phyloP scores from a whole-genome alignment of 1,139 yeast species.

The Hanseniaspora gamundiae region DNA sequence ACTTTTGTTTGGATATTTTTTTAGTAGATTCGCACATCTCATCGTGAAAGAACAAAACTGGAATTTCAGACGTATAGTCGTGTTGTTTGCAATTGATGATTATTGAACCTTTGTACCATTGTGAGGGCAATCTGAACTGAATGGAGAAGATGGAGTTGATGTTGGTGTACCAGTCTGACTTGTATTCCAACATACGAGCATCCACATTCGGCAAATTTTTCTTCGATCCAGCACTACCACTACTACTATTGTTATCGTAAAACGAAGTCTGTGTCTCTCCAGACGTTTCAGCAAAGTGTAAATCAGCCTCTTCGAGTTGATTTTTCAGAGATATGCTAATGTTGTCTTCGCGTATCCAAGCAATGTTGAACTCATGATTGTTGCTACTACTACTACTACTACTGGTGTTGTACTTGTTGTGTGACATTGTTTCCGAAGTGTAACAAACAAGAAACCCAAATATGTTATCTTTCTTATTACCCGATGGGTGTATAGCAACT shows the following conservation, averaged over 20 bases:
- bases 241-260: neutral
- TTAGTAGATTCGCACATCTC: conserved; percentile 69
- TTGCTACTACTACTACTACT: neutral
- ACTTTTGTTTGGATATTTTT: conserved; percentile 40
- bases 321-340: neutral
- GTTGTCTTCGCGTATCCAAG: conserved; percentile 2
- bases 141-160: conserved; percentile 45
- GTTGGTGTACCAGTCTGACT: conserved; percentile 2
- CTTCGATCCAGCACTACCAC: neutral
- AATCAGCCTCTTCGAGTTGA: conserved; percentile 1
- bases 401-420: neutral
- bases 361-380: neutral
- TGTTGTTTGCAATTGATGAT: conserved; percentile 47
- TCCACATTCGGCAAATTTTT: neutral
- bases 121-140: conserved; percentile 70
- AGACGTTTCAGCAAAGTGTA: neutral
- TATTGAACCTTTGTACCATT: conserved; percentile 84
- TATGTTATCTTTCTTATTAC: conserved; percentile 60
- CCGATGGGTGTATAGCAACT: conserved; percentile 74
- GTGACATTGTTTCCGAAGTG: neutral
- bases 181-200: neutral
- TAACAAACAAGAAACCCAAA: conserved; percentile 46
- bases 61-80: conserved; percentile 52
- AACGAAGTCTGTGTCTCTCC: neutral
- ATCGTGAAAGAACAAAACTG: conserved; percentile 86